Base-by-base conservation (phyloP, 2,329 filamentous ascomycete species). In the Sporothrix humicola region DNA sequence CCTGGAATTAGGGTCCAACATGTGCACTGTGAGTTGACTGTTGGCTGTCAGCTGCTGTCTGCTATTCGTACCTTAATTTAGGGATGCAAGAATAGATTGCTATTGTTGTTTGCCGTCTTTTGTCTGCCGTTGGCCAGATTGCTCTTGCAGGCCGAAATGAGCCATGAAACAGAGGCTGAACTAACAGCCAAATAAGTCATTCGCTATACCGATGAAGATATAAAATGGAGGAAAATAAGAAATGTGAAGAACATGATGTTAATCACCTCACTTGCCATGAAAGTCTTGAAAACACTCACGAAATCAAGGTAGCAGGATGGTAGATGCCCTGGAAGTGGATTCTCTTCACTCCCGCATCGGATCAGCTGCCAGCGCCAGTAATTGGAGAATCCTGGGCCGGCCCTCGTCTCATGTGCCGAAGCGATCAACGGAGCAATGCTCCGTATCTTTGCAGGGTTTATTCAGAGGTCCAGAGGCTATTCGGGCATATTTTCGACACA, bases 391-490 rank as follows among this genome's bases (percentile, higher is more conserved):
- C 61, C 63, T 63, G 58, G 58, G 31, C 58, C 23, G 26, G 61
- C 20, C 42, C 20, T 59, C 42, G 68, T 70, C 52, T 56, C 68
- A 70, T 59, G 52, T 70, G 69, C 54, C 69, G 52, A 59, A 58
- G 69, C 52, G 31, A 44, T 59, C 20, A 26, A 68, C 46, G 65
- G 65, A 26, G 15, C 54, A 31, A 20, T 6, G 26, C 20, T 26
- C 54, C 20, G 20, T 9, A 56, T 10, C n/a, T 12, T 20, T 63
- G 2, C 42, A 65, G 61, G 42, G 61, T 48, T 13, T 46, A 26
- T 48, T 15, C 61, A 17, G 42, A 65, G 37, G 61, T 37, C 7
- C 31, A 37, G 31, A 37, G 31, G 31, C 31, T 37, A 7, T 37
- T 37, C 7, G 31, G 31, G 31, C 31, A 37, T 37, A 7, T 37